Evolutionary conservation across 306 rosid species (phyloP), one percentile per base, ranked within the genome.

Genomic region (Fragaria vesca): DNA sequence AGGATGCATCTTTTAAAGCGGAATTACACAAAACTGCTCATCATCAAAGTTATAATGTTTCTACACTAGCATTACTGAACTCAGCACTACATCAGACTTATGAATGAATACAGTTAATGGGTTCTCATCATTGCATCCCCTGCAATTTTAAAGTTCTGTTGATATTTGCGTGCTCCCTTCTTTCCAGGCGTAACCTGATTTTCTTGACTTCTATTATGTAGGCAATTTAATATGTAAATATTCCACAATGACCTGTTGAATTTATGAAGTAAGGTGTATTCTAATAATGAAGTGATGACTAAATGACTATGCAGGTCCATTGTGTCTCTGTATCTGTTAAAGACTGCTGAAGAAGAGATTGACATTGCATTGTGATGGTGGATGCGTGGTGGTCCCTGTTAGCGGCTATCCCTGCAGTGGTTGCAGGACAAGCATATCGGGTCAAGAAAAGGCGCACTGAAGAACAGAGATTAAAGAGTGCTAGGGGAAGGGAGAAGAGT

Each of bases 331-430:
- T 73, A 12, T 74, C 17, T 58, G 4, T 15, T 55, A 73, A 38
- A 66, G 77, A 16, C 26, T 40, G 40, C 78, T 17, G 69, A 66
- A 73, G 58, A 47, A 84, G 79, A 62, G 63, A 73, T 67, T 42
- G 76, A 79, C 65, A 73, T 50, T 76, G 67, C 24, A 43, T 61
- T 28, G 21, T 76, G 66, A 94, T 92, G 98, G 97, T 86, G 82
- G 98, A 94, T 75, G 90, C 82, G 51, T 94, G 98, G 98, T 94
- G 98, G 98, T 88, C 98, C 45, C 87, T 91, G 20, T 74, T 91
- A 74, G 97, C 95, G 26, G 97, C 92, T 32, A 85, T 92, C 71
- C 97, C 98, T 1, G 95, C 95, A 4, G 78, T 92, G 26, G 86
- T 89, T 47, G 97, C 97, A 12, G 98, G 97, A 75, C 92, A 94